Conservation (phyloP, 2,329 filamentous ascomycete genomes). For the Neoscytalidium dimidiatum region DNA sequence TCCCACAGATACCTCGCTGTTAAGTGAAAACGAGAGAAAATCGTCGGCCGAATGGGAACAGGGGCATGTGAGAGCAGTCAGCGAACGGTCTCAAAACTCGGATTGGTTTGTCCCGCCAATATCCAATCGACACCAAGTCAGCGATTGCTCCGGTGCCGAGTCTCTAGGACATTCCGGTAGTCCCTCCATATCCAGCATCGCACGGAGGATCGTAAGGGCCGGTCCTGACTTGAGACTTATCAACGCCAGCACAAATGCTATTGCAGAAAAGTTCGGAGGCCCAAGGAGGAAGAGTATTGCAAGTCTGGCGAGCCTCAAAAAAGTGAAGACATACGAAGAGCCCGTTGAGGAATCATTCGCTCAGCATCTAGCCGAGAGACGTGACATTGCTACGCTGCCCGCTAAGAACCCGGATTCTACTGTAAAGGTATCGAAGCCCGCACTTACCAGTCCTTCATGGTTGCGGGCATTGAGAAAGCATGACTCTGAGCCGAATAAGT, state of each 20-base stretch:
- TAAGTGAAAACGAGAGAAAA: not conserved
- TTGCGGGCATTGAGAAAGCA: constrained; percentile 5
- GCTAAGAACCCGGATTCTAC: no score
- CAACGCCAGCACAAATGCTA: constrained; percentile 8
- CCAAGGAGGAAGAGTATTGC: not conserved
- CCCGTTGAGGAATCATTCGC: not conserved
- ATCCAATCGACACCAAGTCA: not conserved
- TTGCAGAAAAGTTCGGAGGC: not conserved
- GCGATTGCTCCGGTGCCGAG: not conserved
- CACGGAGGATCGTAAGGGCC: constrained; percentile 26
- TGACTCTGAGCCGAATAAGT: not conserved
- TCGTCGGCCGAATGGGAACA: not conserved
- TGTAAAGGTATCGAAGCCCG: constrained; percentile 25
- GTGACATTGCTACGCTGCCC: not conserved
- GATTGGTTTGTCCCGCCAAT: not conserved
- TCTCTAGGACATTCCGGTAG: constrained; percentile 14
- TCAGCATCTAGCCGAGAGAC: not conserved
- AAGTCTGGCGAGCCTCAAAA: not conserved
- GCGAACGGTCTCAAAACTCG: not conserved
- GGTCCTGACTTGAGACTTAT: constrained; percentile 30
- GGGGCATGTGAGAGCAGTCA: not conserved
- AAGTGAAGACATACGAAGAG: constrained; percentile 8
- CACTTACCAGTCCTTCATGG: constrained; percentile 25
- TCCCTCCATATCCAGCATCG: constrained; percentile 32
- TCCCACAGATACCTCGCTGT: not conserved